Evolutionary conservation across 2,329 filamentous ascomycete species (phyloP).

Genomic region (Alternaria sp.): DNA sequence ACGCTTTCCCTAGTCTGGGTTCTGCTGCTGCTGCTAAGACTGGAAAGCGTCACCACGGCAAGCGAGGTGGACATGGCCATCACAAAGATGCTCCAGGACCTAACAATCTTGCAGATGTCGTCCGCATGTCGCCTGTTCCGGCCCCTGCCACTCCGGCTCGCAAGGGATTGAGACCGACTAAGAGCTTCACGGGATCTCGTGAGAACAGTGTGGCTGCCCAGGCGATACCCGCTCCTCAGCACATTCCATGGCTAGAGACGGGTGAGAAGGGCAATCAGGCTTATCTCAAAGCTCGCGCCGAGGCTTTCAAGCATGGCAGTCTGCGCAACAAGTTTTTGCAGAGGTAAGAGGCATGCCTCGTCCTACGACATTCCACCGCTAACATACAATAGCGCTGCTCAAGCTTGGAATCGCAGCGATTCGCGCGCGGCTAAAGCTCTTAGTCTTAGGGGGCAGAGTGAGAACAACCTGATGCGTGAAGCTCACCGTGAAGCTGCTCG

Average conservation of each 20-base stretch:
- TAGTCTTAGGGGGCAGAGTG: constrained; percentile 90
- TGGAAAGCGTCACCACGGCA: constrained; percentile 91
- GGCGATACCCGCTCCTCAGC: constrained; percentile 84
- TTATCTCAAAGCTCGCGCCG: constrained; percentile 91
- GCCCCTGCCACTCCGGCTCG: constrained; percentile 63
- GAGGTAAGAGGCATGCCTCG: constrained; percentile 62
- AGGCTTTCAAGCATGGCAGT: constrained; percentile 96
- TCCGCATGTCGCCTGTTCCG: constrained; percentile 94
- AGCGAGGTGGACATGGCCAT: constrained; percentile 79
- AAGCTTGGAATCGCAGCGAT: constrained; percentile 98
- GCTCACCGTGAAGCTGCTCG: constrained; percentile 92
- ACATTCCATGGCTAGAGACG: constrained; percentile 96
- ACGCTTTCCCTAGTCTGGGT: constrained; percentile 90
- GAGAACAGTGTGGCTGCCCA: constrained; percentile 83
- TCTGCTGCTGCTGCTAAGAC: constrained; percentile 74
- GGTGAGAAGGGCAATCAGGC: constrained; percentile 89
- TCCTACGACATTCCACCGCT: constrained; percentile 3
- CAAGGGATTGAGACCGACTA: constrained; percentile 68
- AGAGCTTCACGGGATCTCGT: constrained; percentile 68
- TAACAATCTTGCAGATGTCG: constrained; percentile 88
- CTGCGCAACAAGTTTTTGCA: constrained; percentile 96
- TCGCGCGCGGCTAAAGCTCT: constrained; percentile 94
- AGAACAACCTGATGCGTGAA: constrained; percentile 97
- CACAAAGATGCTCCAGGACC: constrained; percentile 61
- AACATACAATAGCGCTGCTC: constrained; percentile 72